phyloP scores from a whole-genome alignment of 2,329 filamentous ascomycete species.

The Nectriaceae sp. region DNA sequence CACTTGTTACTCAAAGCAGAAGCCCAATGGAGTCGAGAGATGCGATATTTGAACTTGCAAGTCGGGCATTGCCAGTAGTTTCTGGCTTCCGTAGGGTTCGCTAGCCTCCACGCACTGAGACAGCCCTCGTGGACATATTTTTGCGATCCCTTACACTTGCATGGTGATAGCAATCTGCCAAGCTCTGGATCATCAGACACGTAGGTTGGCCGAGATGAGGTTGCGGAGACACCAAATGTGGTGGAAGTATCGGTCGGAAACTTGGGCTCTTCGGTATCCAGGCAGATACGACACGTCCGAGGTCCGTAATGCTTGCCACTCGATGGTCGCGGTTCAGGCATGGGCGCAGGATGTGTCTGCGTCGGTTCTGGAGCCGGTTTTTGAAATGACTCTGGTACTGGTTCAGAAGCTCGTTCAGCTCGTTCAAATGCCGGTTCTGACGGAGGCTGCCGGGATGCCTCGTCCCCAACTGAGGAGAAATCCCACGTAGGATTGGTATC shows the following conservation, averaged over 20 bases:
- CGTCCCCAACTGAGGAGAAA: slow-evolving; percentile 26
- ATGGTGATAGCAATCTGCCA: slow-evolving; percentile 83
- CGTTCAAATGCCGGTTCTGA: background rate
- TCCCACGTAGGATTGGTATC: slow-evolving; percentile 28
- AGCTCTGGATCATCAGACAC: slow-evolving; percentile 72
- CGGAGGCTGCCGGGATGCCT: slow-evolving; percentile 11
- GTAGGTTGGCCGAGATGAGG: slow-evolving; percentile 54
- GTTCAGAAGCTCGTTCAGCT: background rate
- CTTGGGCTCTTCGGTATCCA: slow-evolving; percentile 64
- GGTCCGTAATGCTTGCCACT: slow-evolving; percentile 59
- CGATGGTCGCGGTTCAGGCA: slow-evolving; percentile 11
- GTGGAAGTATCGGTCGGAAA: slow-evolving; percentile 40
- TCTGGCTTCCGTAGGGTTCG: slow-evolving; percentile 63
- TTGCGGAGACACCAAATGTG: slow-evolving; percentile 34
- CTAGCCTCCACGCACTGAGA: slow-evolving; percentile 77
- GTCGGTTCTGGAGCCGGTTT: slow-evolving; percentile 8
- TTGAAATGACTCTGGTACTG: background rate
- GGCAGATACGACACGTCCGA: slow-evolving; percentile 85
- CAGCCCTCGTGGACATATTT: slow-evolving; percentile 95
- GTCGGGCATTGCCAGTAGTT: slow-evolving; percentile 89
- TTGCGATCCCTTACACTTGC: slow-evolving; percentile 89
- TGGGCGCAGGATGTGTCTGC: slow-evolving; percentile 3
- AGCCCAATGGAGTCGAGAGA: slow-evolving; percentile 77
- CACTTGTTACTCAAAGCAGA: slow-evolving; percentile 66
- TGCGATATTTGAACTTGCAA: slow-evolving; percentile 79